Base-by-base conservation (phyloP, 2,329 filamentous ascomycete species). In the Xylaria sp. region DNA sequence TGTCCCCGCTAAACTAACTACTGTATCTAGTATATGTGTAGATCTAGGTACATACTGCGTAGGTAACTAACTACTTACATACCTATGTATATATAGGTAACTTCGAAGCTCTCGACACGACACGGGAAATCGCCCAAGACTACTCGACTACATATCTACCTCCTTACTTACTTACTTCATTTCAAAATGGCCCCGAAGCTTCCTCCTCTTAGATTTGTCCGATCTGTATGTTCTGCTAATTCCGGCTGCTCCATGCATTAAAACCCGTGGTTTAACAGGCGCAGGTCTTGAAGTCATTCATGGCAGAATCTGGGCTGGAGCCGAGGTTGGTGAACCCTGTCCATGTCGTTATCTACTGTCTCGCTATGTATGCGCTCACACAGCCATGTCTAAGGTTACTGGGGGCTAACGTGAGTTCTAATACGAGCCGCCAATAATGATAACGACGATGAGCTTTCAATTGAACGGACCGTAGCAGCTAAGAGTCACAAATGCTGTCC, bases 261-360 rank as follows among this genome's bases (percentile, higher is more conserved):
- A n/a, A n/a, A 45, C 20, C n/a, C 39, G 2, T 11, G 10, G 61
- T 44, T 27, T 69, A 42, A 67, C 22, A 5, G 57, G 29, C 22
- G 17, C 65, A 96, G 93, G 93, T 96, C 53, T 87, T 93, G 83
- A 91, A 92, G 77, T 94, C 92, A 1, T 97, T 97, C 79, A 88
- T 92, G 82, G 87, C 87, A 71, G 92, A 93, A 70, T 97, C 94
- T 5, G 94, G 94, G 6, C 82, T 98, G 22, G 95, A 97, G 79
- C 93, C 93, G 77, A 92, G 92, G 94, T 97, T 77, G 74, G 81
- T 76, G 27, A 33, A 3, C 20, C 15, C 20, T 29, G n/a, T 15
- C 2, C 25, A 49, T 17, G 27, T 29, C 17, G 10, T 49, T n/a
- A 49, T 49, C 13, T 10, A 7, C n/a, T 13, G 7, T 45, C 10